Percentiles rank a stretch among this genome's conserved stretches.
Evolutionary conservation across 805 yeast genomes (phyloP).

Genomic region (Metschnikowia borealis): DNA sequence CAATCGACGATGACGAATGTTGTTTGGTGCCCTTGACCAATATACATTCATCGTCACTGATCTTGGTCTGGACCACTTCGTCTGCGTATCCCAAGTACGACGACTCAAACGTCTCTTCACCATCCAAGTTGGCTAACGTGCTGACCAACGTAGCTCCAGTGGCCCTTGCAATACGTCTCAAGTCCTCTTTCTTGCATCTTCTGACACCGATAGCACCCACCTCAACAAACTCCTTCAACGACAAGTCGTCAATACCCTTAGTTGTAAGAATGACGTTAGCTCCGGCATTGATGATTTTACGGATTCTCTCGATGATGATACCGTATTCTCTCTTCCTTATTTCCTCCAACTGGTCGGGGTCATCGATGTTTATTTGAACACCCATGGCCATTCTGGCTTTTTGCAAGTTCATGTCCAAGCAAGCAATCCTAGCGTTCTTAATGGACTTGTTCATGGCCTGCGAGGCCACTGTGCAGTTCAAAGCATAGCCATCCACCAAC

Average conservation of each 20-base stretch:
- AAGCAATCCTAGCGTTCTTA: conserved; percentile 73
- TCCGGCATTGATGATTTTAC: conserved; percentile 78
- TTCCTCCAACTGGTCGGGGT: conserved; percentile 94
- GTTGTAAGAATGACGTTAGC: conserved; percentile 92
- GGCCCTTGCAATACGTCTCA: conserved; percentile 94
- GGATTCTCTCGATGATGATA: conserved; percentile 75
- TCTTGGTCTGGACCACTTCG: conserved; percentile 83
- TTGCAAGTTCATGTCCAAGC: conserved; percentile 87
- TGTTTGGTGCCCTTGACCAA: conserved; percentile 84
- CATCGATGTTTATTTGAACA: conserved; percentile 92
- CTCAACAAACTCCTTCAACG: conserved; percentile 87
- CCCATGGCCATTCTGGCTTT: conserved; percentile 98
- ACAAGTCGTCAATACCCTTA: conserved; percentile 91
- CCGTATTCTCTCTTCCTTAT: conserved; percentile 87
- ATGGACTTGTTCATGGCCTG: conserved; percentile 88
- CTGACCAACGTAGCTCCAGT: conserved; percentile 92
- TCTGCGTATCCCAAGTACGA: conserved; percentile 85
- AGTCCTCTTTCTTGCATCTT: conserved; percentile 94
- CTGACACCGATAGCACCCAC: conserved; percentile 93
- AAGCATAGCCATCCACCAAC: conserved; percentile 88
- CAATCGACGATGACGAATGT: conserved; percentile 86
- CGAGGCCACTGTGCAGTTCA: conserved; percentile 94
- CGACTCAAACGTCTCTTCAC: conserved; percentile 88
- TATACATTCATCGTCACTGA: conserved; percentile 96
- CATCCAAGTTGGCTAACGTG: conserved; percentile 89